These are phyloP conservation scores for Mariannaea sp. DNA, from an alignment of 2,329 filamentous ascomycete species.

Conservation along the genomic window DNA sequence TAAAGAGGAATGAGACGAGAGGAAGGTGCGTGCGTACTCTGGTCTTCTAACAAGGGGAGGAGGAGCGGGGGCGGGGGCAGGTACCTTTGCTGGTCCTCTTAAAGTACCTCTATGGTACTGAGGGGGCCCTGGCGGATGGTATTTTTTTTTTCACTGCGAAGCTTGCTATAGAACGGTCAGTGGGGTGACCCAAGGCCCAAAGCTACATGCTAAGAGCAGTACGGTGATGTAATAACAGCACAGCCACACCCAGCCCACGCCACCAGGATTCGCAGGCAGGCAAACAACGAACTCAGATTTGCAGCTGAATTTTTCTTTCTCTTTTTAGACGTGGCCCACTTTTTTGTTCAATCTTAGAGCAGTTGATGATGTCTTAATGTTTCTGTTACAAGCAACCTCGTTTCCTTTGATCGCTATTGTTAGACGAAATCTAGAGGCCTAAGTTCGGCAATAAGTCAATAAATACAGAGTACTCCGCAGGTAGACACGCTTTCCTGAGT, in stretches of 20 bases:
- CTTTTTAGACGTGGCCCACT: no score
- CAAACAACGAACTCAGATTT: neutral
- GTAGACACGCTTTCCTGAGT: neutral
- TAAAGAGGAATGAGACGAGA: constrained; percentile 19
- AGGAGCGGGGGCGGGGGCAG: constrained; percentile 21
- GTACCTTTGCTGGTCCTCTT: neutral
- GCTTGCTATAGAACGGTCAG: neutral
- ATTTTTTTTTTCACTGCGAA: neutral
- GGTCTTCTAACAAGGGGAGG: constrained; percentile 21
- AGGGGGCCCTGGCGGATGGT: neutral
- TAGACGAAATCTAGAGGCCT: no score
- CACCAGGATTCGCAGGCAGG: neutral
- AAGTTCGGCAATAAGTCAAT: no score
- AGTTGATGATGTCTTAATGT: no score
- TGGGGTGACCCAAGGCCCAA: neutral
- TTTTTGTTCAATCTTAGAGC: no score
- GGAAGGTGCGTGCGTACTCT: no score
- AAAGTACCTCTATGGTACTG: neutral
- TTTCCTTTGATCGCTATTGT: no score
- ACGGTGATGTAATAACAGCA: constrained; percentile 17
- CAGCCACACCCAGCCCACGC: constrained; percentile 1
- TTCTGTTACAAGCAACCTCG: no score
- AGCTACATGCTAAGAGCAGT: neutral
- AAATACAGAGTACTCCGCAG: no score
- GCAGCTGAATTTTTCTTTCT: neutral